Base-by-base conservation (phyloP, 148 eudicot species). In the Cornus kousa region DNA sequence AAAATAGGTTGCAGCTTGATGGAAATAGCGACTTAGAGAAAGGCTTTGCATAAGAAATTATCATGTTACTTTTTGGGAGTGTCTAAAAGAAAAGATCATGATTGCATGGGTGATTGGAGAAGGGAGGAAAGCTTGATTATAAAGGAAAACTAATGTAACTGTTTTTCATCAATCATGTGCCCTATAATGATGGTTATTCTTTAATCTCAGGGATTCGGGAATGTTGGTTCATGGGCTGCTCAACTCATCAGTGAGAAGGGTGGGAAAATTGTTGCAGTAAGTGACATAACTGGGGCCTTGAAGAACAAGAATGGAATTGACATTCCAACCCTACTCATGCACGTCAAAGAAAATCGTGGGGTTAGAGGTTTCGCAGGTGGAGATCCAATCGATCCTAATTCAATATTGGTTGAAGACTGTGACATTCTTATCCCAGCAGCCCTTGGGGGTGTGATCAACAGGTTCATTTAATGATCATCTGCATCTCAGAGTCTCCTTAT, bases 211-310 rank as follows among this genome's bases (percentile, higher is more conserved):
- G 99, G 99, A 16, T 97, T 94, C 32, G 99, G 99, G 20, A 96
- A 96, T 81, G 99, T 96, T 55, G 99, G 99, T 67, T 90, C 99
- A 3, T 93, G 98, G 98, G 99, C 99, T 50, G 98, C 99, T 71
- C 87, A 88, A 64, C 94, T 96, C 67, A 90, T 96, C 75, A 76
- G 82, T 74, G 95, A 96, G 81, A 81, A 81, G 46, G 99, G 98
- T 35, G 99, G 99, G 59, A 96, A 85, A 82, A 73, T 96, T 68
- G 93, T 96, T 24, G 99, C 99, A 57, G 95, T 90, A 12, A 96
- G 97, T 77, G 99, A 96, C 78, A 87, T 96, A 28, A 85, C 89
- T 20, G 99, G 99, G 77, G 99, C 99, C 50, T 88, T 96, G 28
- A 96, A 89, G 82, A 92, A 94, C 86, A 84, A 73, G 72, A 85